Evolutionary conservation across 345 rosid species (phyloP).

Genomic region (Jatropha curcas): DNA sequence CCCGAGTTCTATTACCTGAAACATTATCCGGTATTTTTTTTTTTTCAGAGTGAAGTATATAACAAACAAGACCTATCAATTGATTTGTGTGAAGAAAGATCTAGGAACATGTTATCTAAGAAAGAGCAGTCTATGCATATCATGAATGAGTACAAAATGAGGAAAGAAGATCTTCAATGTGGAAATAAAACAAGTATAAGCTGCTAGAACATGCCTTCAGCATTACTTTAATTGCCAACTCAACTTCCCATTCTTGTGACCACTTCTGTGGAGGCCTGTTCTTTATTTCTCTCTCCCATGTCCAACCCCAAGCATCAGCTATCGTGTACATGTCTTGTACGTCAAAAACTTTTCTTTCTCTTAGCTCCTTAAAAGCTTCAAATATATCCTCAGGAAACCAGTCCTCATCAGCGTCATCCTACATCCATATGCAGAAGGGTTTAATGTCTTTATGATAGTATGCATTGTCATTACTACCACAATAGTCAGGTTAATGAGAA

Average conservation of each 20-base stretch:
- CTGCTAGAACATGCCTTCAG: conserved; percentile 55
- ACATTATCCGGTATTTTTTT: conserved; percentile 10
- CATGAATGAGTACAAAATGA: not conserved
- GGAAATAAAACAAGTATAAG: conserved; percentile 3
- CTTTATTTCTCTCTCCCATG: conserved; percentile 86
- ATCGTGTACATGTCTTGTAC: conserved; percentile 88
- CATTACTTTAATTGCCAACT: conserved; percentile 75
- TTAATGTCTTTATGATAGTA: not conserved
- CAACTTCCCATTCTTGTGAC: conserved; percentile 98
- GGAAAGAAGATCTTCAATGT: not conserved
- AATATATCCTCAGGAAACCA: conserved; percentile 87
- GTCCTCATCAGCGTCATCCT: conserved; percentile 86
- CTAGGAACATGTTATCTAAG: not conserved
- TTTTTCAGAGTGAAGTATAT: not conserved
- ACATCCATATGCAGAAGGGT: conserved; percentile 22
- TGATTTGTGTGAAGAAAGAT: not conserved
- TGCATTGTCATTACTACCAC: not conserved
- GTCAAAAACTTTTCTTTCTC: conserved; percentile 71
- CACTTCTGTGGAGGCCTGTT: conserved; percentile 72
- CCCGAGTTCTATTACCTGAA: conserved; percentile 84
- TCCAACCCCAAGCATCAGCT: conserved; percentile 99
- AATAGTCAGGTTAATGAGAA: not conserved
- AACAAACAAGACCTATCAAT: not conserved
- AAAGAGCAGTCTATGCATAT: not conserved
- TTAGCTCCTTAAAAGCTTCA: conserved; percentile 88